phyloP scores from a whole-genome alignment of 2,329 filamentous ascomycete genomes.

The Calonectria pseudoreteaudii region DNA sequence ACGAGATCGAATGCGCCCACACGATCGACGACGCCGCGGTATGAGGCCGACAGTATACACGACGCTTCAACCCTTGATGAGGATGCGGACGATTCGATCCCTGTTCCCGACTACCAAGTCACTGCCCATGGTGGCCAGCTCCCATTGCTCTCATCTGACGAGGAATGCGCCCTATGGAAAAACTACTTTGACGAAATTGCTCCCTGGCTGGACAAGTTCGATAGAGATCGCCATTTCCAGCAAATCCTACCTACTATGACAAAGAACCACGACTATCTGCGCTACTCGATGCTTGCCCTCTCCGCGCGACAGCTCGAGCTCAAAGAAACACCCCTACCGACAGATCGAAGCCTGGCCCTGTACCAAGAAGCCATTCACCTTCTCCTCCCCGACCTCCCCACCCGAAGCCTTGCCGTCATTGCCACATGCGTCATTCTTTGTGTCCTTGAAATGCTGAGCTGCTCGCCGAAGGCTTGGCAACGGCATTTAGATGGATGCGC shows the following conservation, averaged over 20 bases:
- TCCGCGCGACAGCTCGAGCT: conserved; percentile 64
- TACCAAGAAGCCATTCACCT: conserved; percentile 65
- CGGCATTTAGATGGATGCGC: conserved; percentile 65
- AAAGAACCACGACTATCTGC: conserved; percentile 55
- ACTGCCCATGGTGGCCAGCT: conserved; percentile 10
- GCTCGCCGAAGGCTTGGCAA: conserved; percentile 60
- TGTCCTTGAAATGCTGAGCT: conserved; percentile 66
- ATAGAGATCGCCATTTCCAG: conserved; percentile 60
- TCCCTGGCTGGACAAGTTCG: conserved; percentile 65
- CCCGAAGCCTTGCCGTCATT: conserved; percentile 61
- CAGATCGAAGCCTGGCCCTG: conserved; percentile 57
- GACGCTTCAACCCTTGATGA: conserved; percentile 15
- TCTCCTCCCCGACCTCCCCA: conserved; percentile 59
- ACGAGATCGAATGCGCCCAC: conserved; percentile 54
- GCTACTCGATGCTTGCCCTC: conserved; percentile 62
- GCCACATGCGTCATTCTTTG: conserved; percentile 66
- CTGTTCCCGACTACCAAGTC: conserved; percentile 33
- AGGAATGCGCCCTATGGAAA: conserved; percentile 52
- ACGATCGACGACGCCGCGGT: conserved; percentile 35
- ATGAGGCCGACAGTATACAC: conserved; percentile 26
- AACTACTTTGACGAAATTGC: conserved; percentile 57
- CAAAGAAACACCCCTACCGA: conserved; percentile 49
- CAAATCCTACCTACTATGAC: conserved; percentile 60
- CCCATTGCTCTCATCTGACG: conserved; percentile 40
- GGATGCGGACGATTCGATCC: conserved; percentile 23